Evolutionary conservation across 257 asterid species (phyloP).

Genomic region (Leonotis leonurus): DNA sequence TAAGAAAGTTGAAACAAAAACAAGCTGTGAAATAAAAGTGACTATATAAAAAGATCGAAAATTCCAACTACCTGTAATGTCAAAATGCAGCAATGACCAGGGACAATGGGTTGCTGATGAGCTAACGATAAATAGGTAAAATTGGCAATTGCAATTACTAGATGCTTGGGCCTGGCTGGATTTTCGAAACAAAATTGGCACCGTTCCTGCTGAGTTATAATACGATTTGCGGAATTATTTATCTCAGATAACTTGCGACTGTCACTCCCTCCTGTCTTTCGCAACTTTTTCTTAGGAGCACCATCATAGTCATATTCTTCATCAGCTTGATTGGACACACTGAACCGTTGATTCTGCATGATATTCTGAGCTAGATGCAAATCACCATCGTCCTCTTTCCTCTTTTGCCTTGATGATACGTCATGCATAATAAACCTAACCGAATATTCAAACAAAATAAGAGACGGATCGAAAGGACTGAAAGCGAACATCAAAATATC

Average conservation of each 20-base stretch:
- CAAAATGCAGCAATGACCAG: constrained; percentile 82
- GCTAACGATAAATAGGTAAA: constrained; percentile 77
- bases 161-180: constrained; percentile 83
- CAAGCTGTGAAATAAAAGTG: not conserved
- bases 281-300: constrained; percentile 57
- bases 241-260: constrained; percentile 39
- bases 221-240: constrained; percentile 44
- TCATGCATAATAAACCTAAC: constrained; percentile 63
- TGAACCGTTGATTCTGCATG: constrained; percentile 51
- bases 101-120: constrained; percentile 64
- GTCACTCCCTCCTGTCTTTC: constrained; percentile 49
- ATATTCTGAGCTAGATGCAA: constrained; percentile 77
- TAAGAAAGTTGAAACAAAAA: not conserved
- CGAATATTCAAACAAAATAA: constrained; percentile 8
- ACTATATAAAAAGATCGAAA: not conserved
- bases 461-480: constrained; percentile 2
- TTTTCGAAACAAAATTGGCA: constrained; percentile 88
- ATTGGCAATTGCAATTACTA: constrained; percentile 77
- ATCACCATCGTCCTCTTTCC: constrained; percentile 77
- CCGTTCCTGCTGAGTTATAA: constrained; percentile 78
- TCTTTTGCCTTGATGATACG: constrained; percentile 53
- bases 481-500: not conserved
- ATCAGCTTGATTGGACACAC: constrained; percentile 60
- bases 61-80: constrained; percentile 64
- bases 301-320: constrained; percentile 93